These are phyloP conservation scores for Solanum virginianum DNA, from an alignment of 257 asterid genomes.

Conservation along the genomic window DNA sequence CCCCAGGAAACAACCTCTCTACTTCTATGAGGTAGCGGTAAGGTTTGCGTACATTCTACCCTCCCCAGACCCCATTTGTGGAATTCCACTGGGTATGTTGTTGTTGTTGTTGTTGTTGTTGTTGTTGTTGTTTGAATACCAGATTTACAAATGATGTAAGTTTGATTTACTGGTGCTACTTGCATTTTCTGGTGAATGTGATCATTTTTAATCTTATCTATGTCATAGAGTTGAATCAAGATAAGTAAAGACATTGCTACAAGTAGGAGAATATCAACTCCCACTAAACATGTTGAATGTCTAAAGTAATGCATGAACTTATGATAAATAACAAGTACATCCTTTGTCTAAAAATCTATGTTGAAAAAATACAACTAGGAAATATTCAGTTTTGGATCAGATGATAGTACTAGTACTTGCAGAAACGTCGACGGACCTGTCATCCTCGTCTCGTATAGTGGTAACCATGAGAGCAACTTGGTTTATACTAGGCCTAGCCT, in stretches of 20 bases:
- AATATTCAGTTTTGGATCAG: background rate
- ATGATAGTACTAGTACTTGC: slow-evolving; percentile 2
- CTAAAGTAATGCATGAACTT: background rate
- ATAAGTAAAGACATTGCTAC: background rate
- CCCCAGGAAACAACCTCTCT: too few species aligned
- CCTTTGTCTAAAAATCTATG: background rate
- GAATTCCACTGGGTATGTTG: too few species aligned
- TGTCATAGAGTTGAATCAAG: background rate
- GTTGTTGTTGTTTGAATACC: too few species aligned
- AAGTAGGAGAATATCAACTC: background rate
- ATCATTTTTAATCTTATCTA: background rate
- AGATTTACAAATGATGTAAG: background rate
- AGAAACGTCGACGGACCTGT: slow-evolving; percentile 49
- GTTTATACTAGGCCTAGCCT: slow-evolving; percentile 40
- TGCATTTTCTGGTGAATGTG: background rate
- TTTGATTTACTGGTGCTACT: background rate
- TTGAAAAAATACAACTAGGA: background rate
- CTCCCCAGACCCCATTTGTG: too few species aligned
- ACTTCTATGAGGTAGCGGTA: too few species aligned
- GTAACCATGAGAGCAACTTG: slow-evolving; percentile 37
- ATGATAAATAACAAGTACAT: background rate
- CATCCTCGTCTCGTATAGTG: slow-evolving; percentile 48
- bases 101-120: too few species aligned
- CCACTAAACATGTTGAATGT: background rate
- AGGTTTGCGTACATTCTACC: too few species aligned